phyloP scores from a whole-genome alignment of 495 filamentous ascomycete genomes.

The Pyrenopolyporus hunteri region DNA sequence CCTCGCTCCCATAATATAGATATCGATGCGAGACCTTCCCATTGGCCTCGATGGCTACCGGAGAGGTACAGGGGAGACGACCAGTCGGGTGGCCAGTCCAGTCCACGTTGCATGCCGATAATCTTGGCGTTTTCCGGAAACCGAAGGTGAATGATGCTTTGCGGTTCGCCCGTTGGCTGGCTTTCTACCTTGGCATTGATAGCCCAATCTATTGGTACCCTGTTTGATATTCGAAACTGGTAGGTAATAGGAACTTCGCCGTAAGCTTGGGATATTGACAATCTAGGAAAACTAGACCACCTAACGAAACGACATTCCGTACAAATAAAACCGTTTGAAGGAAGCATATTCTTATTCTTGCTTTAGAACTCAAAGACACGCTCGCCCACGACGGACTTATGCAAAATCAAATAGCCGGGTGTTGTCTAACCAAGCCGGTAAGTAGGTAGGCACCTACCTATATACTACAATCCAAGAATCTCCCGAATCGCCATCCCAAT shows the following conservation, averaged over 20 bases:
- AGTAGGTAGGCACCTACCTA: neutral
- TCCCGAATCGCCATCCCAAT: conserved; percentile 32
- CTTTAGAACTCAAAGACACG: conserved; percentile 16
- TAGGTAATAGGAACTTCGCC: neutral
- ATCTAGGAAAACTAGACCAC: neutral
- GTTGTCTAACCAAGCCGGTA: conserved; percentile 17
- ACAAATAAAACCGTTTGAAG: too few species aligned
- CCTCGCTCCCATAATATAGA: conserved; percentile 9
- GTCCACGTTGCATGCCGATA: conserved; percentile 26
- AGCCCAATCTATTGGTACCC: conserved; percentile 16
- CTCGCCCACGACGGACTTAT: conserved; percentile 15
- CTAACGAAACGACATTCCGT: too few species aligned
- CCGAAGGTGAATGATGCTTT: conserved; percentile 30
- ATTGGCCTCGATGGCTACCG: conserved; percentile 17
- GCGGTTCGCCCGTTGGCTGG: conserved; percentile 9
- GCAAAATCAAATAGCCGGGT: conserved; percentile 21
- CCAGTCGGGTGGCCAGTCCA: conserved; percentile 23
- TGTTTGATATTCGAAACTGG: neutral
- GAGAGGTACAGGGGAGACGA: conserved; percentile 7
- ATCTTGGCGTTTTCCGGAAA: conserved; percentile 39
- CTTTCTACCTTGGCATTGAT: conserved; percentile 30
- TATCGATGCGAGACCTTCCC: conserved; percentile 9
- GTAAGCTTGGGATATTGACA: neutral
- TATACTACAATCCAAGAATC: conserved; percentile 31
- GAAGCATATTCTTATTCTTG: conserved; percentile 36